Evolutionary conservation across 805 yeast species (phyloP).

Genomic region (Ogataea corticis): DNA sequence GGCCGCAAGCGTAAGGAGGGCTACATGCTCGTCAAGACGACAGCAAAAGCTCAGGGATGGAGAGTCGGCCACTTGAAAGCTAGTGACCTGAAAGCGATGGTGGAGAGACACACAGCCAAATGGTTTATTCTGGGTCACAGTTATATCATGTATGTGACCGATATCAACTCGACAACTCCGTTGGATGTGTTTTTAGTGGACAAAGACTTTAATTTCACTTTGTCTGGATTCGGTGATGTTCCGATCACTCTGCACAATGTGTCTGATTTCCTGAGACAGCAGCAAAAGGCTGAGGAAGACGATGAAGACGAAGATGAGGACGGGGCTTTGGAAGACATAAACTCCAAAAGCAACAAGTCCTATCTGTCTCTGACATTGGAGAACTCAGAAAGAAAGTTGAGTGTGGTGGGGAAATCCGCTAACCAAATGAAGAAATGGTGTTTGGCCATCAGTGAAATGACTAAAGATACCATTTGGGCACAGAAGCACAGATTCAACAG

Average conservation of each 20-base stretch:
- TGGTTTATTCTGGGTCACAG: conserved; percentile 90
- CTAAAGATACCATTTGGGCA: conserved; percentile 68
- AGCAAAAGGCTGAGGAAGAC: conserved; percentile 18
- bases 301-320: conserved; percentile 44
- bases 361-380: conserved; percentile 63
- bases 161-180: conserved; percentile 82
- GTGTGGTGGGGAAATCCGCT: conserved; percentile 66
- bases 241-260: conserved; percentile 22
- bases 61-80: conserved; percentile 85
- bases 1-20: conserved; percentile 91
- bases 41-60: conserved; percentile 93
- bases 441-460: conserved; percentile 69
- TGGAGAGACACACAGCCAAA: conserved; percentile 84
- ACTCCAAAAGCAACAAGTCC: conserved; percentile 38
- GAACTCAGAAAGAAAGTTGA: conserved; percentile 76
- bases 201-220: conserved; percentile 58
- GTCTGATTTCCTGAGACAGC: conserved; percentile 20
- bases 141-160: conserved; percentile 82
- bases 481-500: conserved; percentile 75
- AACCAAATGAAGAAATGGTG: conserved; percentile 73
- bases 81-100: conserved; percentile 81
- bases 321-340: conserved; percentile 33
- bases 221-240: conserved; percentile 41
- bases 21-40: conserved; percentile 70
- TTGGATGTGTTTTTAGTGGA: conserved; percentile 93